These are phyloP conservation scores for Bonnemaisonia californica DNA, from an alignment of 31 red algal species.

Conservation along the genomic window DNA sequence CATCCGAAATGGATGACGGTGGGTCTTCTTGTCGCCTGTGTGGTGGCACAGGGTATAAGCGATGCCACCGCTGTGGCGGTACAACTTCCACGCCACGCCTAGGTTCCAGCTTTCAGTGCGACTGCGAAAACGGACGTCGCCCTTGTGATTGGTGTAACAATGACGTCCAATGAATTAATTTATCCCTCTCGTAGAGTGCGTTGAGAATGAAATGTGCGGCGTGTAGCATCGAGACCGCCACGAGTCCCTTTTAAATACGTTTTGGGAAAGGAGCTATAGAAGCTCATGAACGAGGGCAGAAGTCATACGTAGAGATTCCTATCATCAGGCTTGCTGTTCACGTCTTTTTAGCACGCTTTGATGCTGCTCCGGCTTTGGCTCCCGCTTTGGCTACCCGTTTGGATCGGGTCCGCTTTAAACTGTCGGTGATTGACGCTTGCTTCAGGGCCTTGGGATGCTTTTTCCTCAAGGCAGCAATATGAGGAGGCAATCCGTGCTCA, in stretches of 20 bases:
- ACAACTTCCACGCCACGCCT: background rate
- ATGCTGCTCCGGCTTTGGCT: no score
- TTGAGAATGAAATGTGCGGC: background rate
- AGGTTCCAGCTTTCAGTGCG: constrained; percentile 32
- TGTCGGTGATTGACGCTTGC: constrained; percentile 39
- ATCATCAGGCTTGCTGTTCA: no score
- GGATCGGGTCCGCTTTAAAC: constrained; percentile 16
- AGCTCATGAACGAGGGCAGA: no score
- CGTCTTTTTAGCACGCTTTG: constrained; percentile 15
- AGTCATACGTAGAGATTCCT: no score
- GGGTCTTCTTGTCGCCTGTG: constrained; percentile 27
- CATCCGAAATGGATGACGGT: background rate
- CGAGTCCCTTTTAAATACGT: no score
- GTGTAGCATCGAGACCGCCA: no score
- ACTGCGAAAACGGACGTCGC: constrained; percentile 41
- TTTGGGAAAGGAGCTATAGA: no score
- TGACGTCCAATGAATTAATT: background rate
- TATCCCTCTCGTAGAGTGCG: no score
- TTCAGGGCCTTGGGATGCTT: background rate
- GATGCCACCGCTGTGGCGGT: constrained; percentile 62
- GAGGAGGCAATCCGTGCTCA: constrained; percentile 40
- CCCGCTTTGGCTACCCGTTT: no score
- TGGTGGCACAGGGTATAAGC: constrained; percentile 38
- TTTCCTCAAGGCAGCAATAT: constrained; percentile 45
- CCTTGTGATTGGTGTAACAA: constrained; percentile 57